These are phyloP conservation scores for Coemansia nantahalensis DNA, from an alignment of 192 early-diverging fungal species.

Conservation along the genomic window DNA sequence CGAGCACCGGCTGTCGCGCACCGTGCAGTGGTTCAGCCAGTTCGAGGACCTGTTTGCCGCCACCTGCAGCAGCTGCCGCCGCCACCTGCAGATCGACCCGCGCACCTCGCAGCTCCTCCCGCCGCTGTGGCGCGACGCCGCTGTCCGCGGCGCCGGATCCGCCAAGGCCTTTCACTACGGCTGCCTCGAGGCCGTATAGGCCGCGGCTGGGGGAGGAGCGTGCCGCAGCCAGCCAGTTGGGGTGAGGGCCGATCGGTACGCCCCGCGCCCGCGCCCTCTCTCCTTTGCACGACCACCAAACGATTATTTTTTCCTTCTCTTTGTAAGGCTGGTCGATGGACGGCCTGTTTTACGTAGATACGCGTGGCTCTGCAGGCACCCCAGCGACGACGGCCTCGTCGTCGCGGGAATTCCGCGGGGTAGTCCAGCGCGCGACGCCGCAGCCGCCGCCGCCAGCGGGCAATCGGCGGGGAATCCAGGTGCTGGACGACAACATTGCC, in stretches of 20 bases:
- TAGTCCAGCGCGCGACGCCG: not conserved
- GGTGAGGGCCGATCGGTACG: too few species aligned
- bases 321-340: slow-evolving; percentile 25
- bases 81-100: slow-evolving; percentile 49
- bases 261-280: too few species aligned
- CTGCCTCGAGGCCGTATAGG: slow-evolving; percentile 23
- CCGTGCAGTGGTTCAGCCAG: slow-evolving; percentile 46
- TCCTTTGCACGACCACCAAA: too few species aligned
- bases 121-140: slow-evolving; percentile 46
- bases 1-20: slow-evolving; percentile 42
- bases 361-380: slow-evolving; percentile 10
- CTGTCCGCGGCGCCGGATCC: slow-evolving; percentile 18
- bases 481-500: slow-evolving; percentile 2
- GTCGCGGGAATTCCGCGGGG: slow-evolving; percentile 13
- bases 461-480: not conserved
- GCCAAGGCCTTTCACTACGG: slow-evolving; percentile 45
- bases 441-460: not conserved
- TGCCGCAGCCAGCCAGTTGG: too few species aligned
- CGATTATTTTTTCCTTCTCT: not conserved
- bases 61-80: slow-evolving; percentile 40
- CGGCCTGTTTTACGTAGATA: slow-evolving; percentile 47
- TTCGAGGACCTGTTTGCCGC: slow-evolving; percentile 47
- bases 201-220: too few species aligned
- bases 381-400: slow-evolving; percentile 4
- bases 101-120: slow-evolving; percentile 48